Base-by-base conservation (phyloP, 2,329 filamentous ascomycete genomes). In the Amauroascus verrucosus region DNA sequence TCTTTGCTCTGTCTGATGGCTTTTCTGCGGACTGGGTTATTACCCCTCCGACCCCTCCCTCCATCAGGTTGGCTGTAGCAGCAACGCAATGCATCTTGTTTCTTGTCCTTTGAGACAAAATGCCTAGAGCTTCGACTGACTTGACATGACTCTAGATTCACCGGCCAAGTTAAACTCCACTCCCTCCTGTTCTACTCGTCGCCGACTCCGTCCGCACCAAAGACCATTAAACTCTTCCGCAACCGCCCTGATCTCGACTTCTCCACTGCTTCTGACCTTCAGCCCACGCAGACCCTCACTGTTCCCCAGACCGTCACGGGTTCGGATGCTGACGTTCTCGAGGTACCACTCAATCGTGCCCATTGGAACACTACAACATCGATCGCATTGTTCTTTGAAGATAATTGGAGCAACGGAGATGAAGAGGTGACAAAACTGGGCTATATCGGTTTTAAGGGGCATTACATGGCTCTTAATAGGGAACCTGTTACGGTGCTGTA, bases 211-310 rank as follows among this genome's bases (percentile, higher is more conserved):
- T 81, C 78, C 22, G 88, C 89, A 2, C 93, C 93, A 1, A 80
- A 80, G 57, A 96, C 88, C 2, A 75, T 97, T 45, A 89, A 90
- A 65, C 75, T 98, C 45, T 94, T 88, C 74, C 77, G 86, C 72
- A 98, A 98, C 77, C 81, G 83, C 55, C 82, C 88, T 58, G 83
- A 90, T 69, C 74, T 98, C 56, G 93, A 97, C 72, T 98, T 97
- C 70, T 71, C 75, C 45, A 78, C 81, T 0, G 90, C 86, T 20
- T 78, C 83, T 40, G 84, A 90, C 47, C 73, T 83, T 35, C 64
- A 75, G 13, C 79, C 88, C 0, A 86, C 85, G 1, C 91, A 96
- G 67, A 82, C 75, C 2, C 77, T 97, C 41, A 81, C 86, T 65
- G 77, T 96, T 13, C 81, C 85, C 3, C 87, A 86, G 65, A 88